Percentiles rank a stretch among this genome's conserved stretches.
phyloP scores from a whole-genome alignment of 495 filamentous ascomycete genomes.

The Hapsidospora chrysogenum region DNA sequence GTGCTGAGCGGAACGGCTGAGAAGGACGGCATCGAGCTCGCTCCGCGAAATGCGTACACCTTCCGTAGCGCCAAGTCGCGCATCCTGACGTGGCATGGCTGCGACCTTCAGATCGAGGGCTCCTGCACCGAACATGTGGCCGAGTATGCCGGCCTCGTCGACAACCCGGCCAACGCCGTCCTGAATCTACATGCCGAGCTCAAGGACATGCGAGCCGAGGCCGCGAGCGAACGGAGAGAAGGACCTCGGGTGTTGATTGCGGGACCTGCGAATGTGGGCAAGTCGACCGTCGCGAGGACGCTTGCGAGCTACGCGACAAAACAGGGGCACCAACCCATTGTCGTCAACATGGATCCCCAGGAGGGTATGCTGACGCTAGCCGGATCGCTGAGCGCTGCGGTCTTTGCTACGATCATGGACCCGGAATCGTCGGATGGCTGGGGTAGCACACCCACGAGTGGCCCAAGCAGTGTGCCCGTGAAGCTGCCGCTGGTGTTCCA shows the following conservation, averaged over 20 bases:
- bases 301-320: conserved; percentile 70
- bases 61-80: conserved; percentile 74
- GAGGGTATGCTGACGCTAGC: conserved; percentile 79
- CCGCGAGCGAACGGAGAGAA: conserved; percentile 26
- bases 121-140: conserved; percentile 26
- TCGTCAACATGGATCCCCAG: conserved; percentile 72
- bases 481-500: conserved; percentile 90
- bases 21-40: conserved; percentile 90
- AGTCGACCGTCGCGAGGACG: conserved; percentile 69
- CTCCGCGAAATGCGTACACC: conserved; percentile 59
- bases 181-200: conserved; percentile 79
- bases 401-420: conserved; percentile 73
- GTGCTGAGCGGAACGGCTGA: conserved; percentile 75
- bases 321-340: conserved; percentile 57
- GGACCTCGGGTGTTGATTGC: conserved; percentile 76
- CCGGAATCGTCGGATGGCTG: conserved; percentile 63
- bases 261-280: conserved; percentile 66
- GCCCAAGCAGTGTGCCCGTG: conserved; percentile 71
- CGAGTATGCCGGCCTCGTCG: conserved; percentile 57
- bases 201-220: conserved; percentile 43
- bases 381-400: conserved; percentile 67
- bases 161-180: conserved; percentile 70
- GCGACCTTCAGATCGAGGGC: conserved; percentile 57
- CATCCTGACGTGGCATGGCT: conserved; percentile 85
- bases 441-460: conserved; percentile 75